phyloP scores from a whole-genome alignment of 2,329 filamentous ascomycete genomes.

The Claviceps cyperi region DNA sequence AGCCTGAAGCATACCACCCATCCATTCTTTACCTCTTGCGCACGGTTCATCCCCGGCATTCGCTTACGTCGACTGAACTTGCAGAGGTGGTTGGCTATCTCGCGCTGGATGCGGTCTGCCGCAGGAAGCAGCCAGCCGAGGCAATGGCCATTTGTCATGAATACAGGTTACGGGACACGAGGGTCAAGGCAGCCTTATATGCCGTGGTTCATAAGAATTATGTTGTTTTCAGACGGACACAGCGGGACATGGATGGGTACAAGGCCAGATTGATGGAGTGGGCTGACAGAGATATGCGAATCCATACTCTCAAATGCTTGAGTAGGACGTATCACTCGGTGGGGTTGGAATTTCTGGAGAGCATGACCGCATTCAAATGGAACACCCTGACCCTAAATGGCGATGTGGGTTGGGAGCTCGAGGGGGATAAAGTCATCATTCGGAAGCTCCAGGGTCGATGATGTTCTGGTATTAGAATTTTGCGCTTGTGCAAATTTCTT shows the following conservation, averaged over 20 bases:
- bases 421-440: slow-evolving; percentile 62
- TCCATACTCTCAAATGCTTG: slow-evolving; percentile 74
- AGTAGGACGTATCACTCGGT: slow-evolving; percentile 67
- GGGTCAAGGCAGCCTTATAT: slow-evolving; percentile 52
- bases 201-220: slow-evolving; percentile 74
- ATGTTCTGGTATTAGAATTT: not conserved
- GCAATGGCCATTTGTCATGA: slow-evolving; percentile 53
- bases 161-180: slow-evolving; percentile 49
- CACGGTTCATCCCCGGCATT: slow-evolving; percentile 50
- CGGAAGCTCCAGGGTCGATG: slow-evolving; percentile 30
- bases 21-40: slow-evolving; percentile 69
- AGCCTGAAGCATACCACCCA: slow-evolving; percentile 81
- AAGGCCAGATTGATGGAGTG: slow-evolving; percentile 67
- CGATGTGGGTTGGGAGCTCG: slow-evolving; percentile 74
- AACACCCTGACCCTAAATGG: slow-evolving; percentile 50
- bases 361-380: slow-evolving; percentile 56
- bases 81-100: slow-evolving; percentile 70
- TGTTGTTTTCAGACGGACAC: slow-evolving; percentile 58
- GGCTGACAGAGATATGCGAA: slow-evolving; percentile 58
- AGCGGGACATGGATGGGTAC: slow-evolving; percentile 64
- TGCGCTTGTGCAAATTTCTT: too few species aligned
- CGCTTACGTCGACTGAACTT: slow-evolving; percentile 56
- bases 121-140: slow-evolving; percentile 57
- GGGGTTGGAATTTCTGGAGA: slow-evolving; percentile 54
- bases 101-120: slow-evolving; percentile 78